Percentiles rank a stretch among this genome's conserved stretches.
Conservation (phyloP, 305 asterid genomes). For the Solanum aculeatissimum region DNA sequence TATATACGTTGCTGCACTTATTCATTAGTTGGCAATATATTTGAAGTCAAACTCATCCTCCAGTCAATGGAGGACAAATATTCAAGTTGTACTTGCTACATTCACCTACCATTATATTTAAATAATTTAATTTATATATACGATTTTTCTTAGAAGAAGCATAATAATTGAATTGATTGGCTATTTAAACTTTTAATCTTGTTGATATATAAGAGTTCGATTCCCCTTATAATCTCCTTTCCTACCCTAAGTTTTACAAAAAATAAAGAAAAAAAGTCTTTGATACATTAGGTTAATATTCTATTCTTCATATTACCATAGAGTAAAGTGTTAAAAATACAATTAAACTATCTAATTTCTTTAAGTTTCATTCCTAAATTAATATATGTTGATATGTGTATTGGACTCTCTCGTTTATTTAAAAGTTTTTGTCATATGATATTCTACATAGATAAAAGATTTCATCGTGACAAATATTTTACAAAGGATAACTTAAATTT, state of each 20-base stretch:
- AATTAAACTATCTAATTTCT: no score
- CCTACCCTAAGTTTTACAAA: background rate
- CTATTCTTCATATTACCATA: background rate
- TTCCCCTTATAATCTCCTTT: background rate
- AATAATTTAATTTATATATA: background rate
- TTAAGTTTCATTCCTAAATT: no score
- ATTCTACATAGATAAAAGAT: no score
- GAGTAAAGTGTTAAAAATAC: no score
- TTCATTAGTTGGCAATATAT: background rate
- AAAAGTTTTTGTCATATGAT: no score
- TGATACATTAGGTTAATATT: background rate
- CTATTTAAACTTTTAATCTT: background rate
- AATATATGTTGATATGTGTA: no score
- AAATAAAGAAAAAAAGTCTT: background rate
- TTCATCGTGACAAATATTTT: no score
- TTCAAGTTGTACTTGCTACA: background rate
- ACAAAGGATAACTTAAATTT: no score
- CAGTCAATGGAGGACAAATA: background rate
- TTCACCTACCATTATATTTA: background rate
- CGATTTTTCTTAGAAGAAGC: rapidly evolving
- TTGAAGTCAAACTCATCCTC: background rate
- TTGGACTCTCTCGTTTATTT: no score
- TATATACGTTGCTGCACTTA: background rate
- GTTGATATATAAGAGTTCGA: rapidly evolving
- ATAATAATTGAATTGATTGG: background rate